Percentiles rank a stretch among this genome's conserved stretches.
Conservation (phyloP, 805 yeast genomes). For the Lipomyces orientalis region DNA sequence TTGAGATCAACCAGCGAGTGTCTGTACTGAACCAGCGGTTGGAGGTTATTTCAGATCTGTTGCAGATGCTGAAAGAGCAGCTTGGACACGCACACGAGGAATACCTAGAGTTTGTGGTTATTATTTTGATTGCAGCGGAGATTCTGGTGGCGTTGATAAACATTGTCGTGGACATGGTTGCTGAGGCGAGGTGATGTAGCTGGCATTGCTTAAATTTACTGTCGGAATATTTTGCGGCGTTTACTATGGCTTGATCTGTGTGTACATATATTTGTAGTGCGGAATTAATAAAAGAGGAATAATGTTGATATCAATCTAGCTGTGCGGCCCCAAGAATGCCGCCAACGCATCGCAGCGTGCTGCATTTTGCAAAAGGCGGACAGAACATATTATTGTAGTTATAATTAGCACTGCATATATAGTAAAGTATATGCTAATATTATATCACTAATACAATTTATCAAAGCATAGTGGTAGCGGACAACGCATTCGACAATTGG, state of each 20-base stretch:
- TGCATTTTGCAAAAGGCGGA: too few relatives aligned
- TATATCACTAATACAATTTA: too few relatives aligned
- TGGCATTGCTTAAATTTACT: background rate
- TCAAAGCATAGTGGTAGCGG: too few relatives aligned
- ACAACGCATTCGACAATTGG: too few relatives aligned
- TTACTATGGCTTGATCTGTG: background rate
- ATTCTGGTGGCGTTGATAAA: constrained; percentile 74
- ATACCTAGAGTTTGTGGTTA: constrained; percentile 87
- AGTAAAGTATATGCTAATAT: too few relatives aligned
- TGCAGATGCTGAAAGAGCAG: constrained; percentile 97
- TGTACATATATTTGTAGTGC: constrained; percentile 7
- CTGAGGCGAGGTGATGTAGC: constrained; percentile 18
- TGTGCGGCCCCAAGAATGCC: too few relatives aligned
- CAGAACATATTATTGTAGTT: too few relatives aligned
- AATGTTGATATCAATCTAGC: constrained; percentile 4
- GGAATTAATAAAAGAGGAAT: background rate
- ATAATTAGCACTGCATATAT: too few relatives aligned
- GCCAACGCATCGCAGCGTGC: too few relatives aligned
- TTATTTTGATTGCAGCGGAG: constrained; percentile 88
- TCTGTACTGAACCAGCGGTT: constrained; percentile 86
- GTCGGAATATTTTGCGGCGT: background rate
- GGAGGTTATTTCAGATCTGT: constrained; percentile 89
- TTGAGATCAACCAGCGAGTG: constrained; percentile 94
- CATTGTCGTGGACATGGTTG: constrained; percentile 32
- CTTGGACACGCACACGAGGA: constrained; percentile 91